These are phyloP conservation scores for Penicillium herquei DNA, from an alignment of 495 filamentous ascomycete species.

Conservation along the genomic window DNA sequence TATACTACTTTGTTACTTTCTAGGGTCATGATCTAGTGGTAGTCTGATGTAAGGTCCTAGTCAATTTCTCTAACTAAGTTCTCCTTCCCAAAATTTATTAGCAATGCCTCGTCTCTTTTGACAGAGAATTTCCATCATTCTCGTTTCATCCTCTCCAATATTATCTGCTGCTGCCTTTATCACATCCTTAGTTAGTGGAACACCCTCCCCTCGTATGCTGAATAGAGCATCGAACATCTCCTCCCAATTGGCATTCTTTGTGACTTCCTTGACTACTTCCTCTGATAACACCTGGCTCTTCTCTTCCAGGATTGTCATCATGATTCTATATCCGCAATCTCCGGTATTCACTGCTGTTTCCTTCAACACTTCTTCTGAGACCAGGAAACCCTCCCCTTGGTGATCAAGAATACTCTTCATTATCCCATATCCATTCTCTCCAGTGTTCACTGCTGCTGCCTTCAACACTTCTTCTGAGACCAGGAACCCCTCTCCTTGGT, in stretches of 20 bases:
- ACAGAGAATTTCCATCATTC: not conserved
- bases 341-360: not conserved
- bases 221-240: not conserved
- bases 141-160: not conserved
- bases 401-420: not conserved
- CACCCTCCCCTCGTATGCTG: not conserved
- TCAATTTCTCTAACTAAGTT: too few relatives aligned
- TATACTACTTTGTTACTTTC: too few relatives aligned
- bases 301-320: not conserved
- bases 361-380: not conserved
- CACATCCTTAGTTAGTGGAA: not conserved
- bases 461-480: not conserved
- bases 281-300: not conserved
- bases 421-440: not conserved
- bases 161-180: not conserved
- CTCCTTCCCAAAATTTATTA: too few relatives aligned
- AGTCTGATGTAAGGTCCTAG: too few relatives aligned
- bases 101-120: too few relatives aligned
- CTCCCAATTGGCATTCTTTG: not conserved
- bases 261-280: not conserved
- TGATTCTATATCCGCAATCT: not conserved
- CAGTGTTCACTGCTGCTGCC: not conserved
- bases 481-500: not conserved
- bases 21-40: too few relatives aligned
- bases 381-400: not conserved